A percentile compares a stretch with the other conserved stretches of the same genome.
These are phyloP conservation scores for Tremellales sp. DNA, from an alignment of 1,284 basidiomycete species.

Conservation along the genomic window DNA sequence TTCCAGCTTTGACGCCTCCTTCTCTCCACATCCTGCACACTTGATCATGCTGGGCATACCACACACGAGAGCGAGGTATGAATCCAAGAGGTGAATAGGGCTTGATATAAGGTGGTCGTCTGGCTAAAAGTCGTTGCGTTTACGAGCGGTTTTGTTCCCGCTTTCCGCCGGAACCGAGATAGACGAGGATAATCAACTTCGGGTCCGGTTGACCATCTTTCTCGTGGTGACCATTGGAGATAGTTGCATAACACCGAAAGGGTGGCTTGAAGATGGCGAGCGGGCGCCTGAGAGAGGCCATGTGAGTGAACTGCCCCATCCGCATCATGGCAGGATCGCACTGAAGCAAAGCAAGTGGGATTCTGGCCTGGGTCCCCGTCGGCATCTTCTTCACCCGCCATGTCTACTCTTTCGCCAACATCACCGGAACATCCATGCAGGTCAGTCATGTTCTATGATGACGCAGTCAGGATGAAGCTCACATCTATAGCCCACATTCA, in stretches of 20 bases:
- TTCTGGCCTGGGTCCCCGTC: constrained; percentile 53
- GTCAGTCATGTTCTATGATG: constrained; percentile 19
- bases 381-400: constrained; percentile 51
- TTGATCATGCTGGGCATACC: constrained; percentile 15
- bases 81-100: background rate
- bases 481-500: constrained; percentile 46
- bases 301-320: background rate
- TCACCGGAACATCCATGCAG: constrained; percentile 52
- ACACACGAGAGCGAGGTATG: no score
- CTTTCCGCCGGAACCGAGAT: background rate
- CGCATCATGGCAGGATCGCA: background rate
- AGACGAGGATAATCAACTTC: background rate
- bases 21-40: constrained; percentile 44
- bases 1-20: constrained; percentile 46
- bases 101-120: background rate
- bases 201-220: background rate
- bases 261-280: background rate
- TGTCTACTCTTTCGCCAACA: constrained; percentile 49
- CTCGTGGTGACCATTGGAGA: no score
- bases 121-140: background rate
- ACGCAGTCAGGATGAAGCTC: background rate
- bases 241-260: background rate
- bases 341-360: constrained; percentile 17
- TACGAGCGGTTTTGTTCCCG: background rate
- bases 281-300: background rate